Evolutionary conservation across 768 basidiomycete species (phyloP).

Genomic region (Chalciporus piperatus): DNA sequence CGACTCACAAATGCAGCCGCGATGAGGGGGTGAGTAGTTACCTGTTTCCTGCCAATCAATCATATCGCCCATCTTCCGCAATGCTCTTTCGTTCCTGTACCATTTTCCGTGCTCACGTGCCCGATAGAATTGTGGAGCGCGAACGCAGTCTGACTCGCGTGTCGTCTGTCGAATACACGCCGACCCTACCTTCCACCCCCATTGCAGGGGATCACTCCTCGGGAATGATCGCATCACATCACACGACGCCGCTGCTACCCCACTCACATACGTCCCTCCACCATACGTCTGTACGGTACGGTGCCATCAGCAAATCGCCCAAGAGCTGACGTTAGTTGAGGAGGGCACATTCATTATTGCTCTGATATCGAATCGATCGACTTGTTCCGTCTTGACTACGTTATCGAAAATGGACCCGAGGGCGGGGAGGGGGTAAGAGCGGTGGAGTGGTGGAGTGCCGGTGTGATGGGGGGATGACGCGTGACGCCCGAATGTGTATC

Average conservation of each 20-base stretch:
- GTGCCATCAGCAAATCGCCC: constrained; percentile 8
- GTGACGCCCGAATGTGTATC: too few species aligned
- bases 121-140: constrained; percentile 52
- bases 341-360: background rate
- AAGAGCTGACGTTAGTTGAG: constrained; percentile 9
- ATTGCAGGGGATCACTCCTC: constrained; percentile 7
- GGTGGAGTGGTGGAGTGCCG: too few species aligned
- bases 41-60: background rate
- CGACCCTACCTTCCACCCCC: constrained; percentile 29
- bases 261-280: background rate
- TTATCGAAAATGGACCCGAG: too few species aligned
- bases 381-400: too few species aligned
- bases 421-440: too few species aligned
- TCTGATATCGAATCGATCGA: too few species aligned
- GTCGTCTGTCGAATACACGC: constrained; percentile 33
- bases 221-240: background rate
- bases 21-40: constrained; percentile 63
- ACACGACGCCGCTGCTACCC: background rate
- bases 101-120: background rate
- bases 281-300: constrained; percentile 16
- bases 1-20: constrained; percentile 69
- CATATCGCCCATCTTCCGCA: background rate
- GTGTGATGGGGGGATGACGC: too few species aligned
- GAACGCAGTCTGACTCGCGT: constrained; percentile 36
- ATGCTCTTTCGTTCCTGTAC: too few species aligned